These are phyloP conservation scores for Populus simonii DNA, from an alignment of 345 rosid species.

Conservation along the genomic window DNA sequence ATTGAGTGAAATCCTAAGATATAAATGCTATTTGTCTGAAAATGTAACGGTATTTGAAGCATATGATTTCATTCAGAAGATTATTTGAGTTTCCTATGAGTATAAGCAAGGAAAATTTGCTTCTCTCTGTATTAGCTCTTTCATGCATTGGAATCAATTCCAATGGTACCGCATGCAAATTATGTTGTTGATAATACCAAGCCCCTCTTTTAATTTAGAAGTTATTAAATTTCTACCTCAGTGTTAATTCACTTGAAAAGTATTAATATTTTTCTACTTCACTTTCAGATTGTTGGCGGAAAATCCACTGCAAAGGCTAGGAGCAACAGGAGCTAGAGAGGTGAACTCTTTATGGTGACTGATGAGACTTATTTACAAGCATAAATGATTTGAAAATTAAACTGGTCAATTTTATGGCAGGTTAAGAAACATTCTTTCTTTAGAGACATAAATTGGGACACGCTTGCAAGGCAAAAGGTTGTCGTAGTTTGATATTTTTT, in stretches of 20 bases:
- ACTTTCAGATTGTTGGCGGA: slow-evolving; percentile 74
- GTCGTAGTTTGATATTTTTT: neutral
- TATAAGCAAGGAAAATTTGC: neutral
- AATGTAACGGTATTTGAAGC: neutral
- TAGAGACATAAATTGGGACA: slow-evolving; percentile 88
- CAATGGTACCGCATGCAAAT: neutral
- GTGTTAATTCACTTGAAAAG: slow-evolving; percentile 8
- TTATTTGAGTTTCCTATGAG: neutral
- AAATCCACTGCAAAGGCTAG: slow-evolving; percentile 85
- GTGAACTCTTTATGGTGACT: slow-evolving; percentile 35
- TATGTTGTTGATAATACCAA: neutral
- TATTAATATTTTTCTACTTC: slow-evolving; percentile 11
- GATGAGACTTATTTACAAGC: slow-evolving; percentile 7
- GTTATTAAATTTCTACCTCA: neutral
- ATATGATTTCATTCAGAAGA: neutral
- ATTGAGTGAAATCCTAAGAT: slow-evolving; percentile 5
- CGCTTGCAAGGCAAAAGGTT: slow-evolving; percentile 95
- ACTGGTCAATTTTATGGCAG: slow-evolving; percentile 34
- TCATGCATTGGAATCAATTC: neutral
- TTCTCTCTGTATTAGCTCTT: neutral
- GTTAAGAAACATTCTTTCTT: slow-evolving; percentile 83
- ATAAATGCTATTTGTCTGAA: neutral
- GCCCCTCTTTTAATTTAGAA: slow-evolving; percentile 2
- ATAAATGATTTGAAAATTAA: slow-evolving; percentile 11
- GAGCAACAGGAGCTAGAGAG: slow-evolving; percentile 88